Base-by-base conservation (phyloP, 805 yeast genomes). In the Candida insectalens region DNA sequence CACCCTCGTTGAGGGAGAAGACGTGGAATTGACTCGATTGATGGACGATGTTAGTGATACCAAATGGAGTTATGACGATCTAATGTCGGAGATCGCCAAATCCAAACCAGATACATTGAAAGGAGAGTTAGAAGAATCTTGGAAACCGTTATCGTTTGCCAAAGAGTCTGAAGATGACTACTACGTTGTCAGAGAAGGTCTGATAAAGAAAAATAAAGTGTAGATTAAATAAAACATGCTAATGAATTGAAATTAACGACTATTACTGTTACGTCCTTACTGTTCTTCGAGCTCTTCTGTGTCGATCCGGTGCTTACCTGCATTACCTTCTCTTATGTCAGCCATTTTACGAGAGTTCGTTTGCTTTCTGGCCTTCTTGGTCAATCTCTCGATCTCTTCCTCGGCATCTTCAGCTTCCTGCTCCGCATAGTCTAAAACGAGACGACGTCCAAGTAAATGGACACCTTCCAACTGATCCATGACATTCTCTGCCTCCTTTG, bases 391-490 rank as follows among this genome's bases (percentile, higher is more conserved):
- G 44, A 89, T 87, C 57, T 88, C 95, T 33, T 74, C 89, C 57
- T 92, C 96, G 10, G 84, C 95, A 54, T 83, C 74, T 27, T 67
- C 79, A 21, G 88, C 72, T 34, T 80, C 95, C 40, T 71, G 74
- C 50, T 84, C 80, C 12, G 97, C 98, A 50, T 71, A 88, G 53
- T 89, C 94, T 78, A 92, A 77, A 9, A 89, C 95, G 44, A 92
- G 66, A 44, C 96, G 72, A 63, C 98, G 81, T 22, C 98, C 98
- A 33, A 92, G 69, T 61, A 92, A 79, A 69, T 92, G 98, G 3
- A 94, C 96, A 40, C 98, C 98, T 53, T 79, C 82, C 43, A 92
- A 70, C 53, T 88, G 89, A 47, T 80, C 78, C 89, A 92, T 82
- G 10, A 97, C 98, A 51, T 68, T 75, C 53, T 82, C 95, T 1